These are phyloP conservation scores for Dothistroma septosporum DNA, from an alignment of 2,329 filamentous ascomycete genomes.

Conservation along the genomic window DNA sequence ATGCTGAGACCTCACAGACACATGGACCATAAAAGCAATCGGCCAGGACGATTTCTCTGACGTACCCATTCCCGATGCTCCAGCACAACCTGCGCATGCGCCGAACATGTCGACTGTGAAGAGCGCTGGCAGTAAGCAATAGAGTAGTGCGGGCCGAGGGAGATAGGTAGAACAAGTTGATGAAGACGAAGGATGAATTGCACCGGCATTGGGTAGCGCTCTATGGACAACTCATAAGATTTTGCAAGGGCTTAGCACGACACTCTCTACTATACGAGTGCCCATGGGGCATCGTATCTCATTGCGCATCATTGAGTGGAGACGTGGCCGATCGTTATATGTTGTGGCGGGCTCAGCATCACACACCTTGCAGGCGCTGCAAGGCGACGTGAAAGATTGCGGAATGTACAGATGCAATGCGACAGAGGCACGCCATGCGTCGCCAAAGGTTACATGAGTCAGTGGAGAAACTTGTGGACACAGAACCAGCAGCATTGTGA, in stretches of 20 bases:
- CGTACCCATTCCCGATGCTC: conserved; percentile 78
- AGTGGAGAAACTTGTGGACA: too few relatives aligned
- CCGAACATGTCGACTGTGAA: conserved; percentile 23
- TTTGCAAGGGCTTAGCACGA: not conserved
- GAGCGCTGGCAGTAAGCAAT: conserved; percentile 23
- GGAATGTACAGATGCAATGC: too few relatives aligned
- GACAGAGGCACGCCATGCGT: too few relatives aligned
- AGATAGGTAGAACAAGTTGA: not conserved
- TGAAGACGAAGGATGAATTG: not conserved
- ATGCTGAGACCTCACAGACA: conserved; percentile 47
- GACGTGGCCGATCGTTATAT: too few relatives aligned
- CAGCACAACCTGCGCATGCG: conserved; percentile 45
- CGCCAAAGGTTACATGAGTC: too few relatives aligned
- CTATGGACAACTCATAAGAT: not conserved
- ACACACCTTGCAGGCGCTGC: too few relatives aligned
- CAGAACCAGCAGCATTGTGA: too few relatives aligned
- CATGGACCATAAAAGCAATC: conserved; percentile 74
- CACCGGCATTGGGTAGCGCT: conserved; percentile 19
- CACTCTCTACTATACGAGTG: not conserved
- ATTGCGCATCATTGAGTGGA: not conserved
- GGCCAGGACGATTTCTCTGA: conserved; percentile 97
- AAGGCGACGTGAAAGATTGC: too few relatives aligned
- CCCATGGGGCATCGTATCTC: not conserved
- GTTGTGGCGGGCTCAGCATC: too few relatives aligned
- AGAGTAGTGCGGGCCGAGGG: not conserved